Conservation (phyloP, 805 yeast genomes). For the Schizosaccharomyces lindneri region DNA sequence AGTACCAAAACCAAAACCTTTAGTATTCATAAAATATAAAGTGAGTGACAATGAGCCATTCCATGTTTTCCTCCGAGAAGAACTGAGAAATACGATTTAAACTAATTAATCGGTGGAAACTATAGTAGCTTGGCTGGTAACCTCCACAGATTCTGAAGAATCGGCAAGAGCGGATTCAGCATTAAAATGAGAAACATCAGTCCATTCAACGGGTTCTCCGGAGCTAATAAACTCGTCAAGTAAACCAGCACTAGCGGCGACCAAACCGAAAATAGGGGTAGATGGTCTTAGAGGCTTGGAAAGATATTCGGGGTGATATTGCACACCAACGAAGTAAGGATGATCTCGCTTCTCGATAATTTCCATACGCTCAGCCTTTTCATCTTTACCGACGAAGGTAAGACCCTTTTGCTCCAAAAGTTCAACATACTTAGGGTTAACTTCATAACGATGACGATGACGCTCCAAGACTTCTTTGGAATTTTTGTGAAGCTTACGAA, state of each 20-base stretch:
- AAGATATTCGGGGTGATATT: constrained; percentile 93
- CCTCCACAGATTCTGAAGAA: neutral
- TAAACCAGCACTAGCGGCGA: constrained; percentile 37
- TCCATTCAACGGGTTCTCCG: neutral
- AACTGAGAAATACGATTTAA: neutral
- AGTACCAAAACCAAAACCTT: no score
- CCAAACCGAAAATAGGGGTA: constrained; percentile 81
- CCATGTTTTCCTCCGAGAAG: constrained; percentile 9
- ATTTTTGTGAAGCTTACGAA: constrained; percentile 49
- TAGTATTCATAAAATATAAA: no score
- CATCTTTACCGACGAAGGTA: constrained; percentile 82
- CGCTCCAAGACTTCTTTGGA: constrained; percentile 54
- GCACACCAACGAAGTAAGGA: constrained; percentile 83
- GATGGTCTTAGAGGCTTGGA: constrained; percentile 94
- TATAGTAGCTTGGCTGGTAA: neutral
- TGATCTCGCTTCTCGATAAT: constrained; percentile 65
- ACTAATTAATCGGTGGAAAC: neutral
- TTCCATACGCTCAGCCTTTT: constrained; percentile 77
- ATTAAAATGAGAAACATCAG: neutral
- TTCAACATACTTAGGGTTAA: constrained; percentile 60
- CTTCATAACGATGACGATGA: constrained; percentile 96
- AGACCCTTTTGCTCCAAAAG: constrained; percentile 57
- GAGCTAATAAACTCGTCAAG: neutral
- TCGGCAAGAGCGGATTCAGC: neutral
- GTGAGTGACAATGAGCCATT: constrained; percentile 5